Conservation (phyloP, 306 rosid genomes). For the Trichosanthes truncata region DNA sequence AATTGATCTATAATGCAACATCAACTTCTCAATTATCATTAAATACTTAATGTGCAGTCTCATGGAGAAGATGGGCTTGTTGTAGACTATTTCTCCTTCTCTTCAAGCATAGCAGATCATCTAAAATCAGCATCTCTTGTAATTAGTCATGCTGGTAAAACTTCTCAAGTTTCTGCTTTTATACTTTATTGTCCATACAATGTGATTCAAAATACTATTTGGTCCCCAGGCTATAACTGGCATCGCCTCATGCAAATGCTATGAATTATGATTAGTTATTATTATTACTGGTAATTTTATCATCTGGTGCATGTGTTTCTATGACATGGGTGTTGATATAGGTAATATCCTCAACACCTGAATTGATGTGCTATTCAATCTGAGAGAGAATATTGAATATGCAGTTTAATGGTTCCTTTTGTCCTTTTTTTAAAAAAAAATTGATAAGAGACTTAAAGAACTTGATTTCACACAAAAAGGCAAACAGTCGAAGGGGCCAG, state of each 20-base stretch:
- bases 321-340: background rate
- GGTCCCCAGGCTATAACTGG: background rate
- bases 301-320: background rate
- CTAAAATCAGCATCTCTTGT: conserved; percentile 80
- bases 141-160: conserved; percentile 73
- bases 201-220: background rate
- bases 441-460: background rate
- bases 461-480: background rate
- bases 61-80: conserved; percentile 46
- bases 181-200: background rate
- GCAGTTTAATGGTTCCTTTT: background rate
- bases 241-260: background rate
- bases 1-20: background rate
- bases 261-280: background rate
- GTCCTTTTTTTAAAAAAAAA: too few species aligned
- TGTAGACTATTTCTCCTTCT: conserved; percentile 73
- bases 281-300: background rate
- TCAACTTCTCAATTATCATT: background rate
- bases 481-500: background rate
- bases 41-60: conserved; percentile 27
- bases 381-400: background rate
- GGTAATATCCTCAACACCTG: background rate
- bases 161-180: background rate
- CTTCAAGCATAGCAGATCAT: conserved; percentile 81
- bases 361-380: background rate